A percentile compares a stretch with the other conserved stretches of the same genome.
These are phyloP conservation scores for Datisca glomerata DNA, from an alignment of 306 rosid species.

Conservation along the genomic window DNA sequence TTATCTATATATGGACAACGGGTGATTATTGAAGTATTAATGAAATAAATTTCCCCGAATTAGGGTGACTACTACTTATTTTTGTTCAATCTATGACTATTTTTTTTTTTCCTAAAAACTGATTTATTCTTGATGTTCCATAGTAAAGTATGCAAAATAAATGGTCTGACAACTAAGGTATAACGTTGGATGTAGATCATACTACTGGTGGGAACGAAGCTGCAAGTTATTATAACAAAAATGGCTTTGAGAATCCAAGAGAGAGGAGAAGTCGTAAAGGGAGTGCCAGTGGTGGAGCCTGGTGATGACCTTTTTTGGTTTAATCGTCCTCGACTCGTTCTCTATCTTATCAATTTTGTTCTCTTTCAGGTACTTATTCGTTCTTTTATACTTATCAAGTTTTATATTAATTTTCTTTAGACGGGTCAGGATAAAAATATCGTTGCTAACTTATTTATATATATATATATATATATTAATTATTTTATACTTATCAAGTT, in stretches of 20 bases:
- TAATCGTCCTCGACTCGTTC: conserved; percentile 53
- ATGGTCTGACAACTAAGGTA: background rate
- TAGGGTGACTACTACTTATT: too few relatives aligned
- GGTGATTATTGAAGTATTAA: background rate
- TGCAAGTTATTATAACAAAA: conserved; percentile 79
- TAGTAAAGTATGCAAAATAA: too few relatives aligned
- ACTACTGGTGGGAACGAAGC: conserved; percentile 67
- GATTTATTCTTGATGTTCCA: too few relatives aligned
- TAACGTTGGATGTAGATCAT: conserved; percentile 29
- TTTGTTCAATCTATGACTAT: too few relatives aligned
- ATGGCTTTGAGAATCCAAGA: conserved; percentile 64
- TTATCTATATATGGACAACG: background rate
- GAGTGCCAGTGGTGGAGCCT: conserved; percentile 64
- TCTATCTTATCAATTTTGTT: conserved; percentile 66
- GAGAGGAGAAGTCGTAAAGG: conserved; percentile 77
- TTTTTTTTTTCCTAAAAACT: too few relatives aligned
- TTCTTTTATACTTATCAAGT: too few relatives aligned
- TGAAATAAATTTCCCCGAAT: too few relatives aligned
- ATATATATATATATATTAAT: too few relatives aligned
- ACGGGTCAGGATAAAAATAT: too few relatives aligned
- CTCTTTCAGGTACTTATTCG: conserved; percentile 57
- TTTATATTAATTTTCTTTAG: too few relatives aligned
- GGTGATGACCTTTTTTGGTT: conserved; percentile 89
- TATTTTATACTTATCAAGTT: too few relatives aligned
- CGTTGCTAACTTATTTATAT: too few relatives aligned